Base-by-base conservation (phyloP, 805 yeast species). In the Kuraishia cidri region DNA sequence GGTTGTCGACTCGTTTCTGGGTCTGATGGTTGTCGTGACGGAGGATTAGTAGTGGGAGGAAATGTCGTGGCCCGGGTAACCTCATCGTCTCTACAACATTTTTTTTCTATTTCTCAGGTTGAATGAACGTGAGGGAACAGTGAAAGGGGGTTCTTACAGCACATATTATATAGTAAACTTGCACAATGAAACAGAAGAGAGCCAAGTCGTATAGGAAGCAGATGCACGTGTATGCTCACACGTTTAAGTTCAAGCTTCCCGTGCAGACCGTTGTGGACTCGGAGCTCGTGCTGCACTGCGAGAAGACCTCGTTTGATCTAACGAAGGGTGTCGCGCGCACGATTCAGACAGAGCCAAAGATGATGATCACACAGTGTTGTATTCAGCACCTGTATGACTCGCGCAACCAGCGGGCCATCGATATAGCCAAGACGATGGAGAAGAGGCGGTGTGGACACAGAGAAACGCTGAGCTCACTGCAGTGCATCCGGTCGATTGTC, bases 361-460 rank as follows among this genome's bases (percentile, higher is more conserved):
- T 85, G 14, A 72, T 92, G 94, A 82, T 92, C 34, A 86, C 98
- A 2, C 97, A 92, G 55, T 92, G 98, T 52, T 83, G 95, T 46
- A 85, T 92, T 69, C 86, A 86, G 50, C 80, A 83, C 13, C 61
- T 92, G 20, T 92, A 92, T 54, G 67, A 68, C 29, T 66, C 80
- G 4, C 71, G 72, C 17, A 72, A 84, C 47, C 88, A 84, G 46
- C 64, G 60, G 4, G 95, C 94, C 2, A 83, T 92, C 30, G 81
- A 72, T 20, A 46, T 79, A 23, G 97, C 95, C 6, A 92, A 87
- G 53, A 50, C 63, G 2, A 80, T 81, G 44, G 98, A 92, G 57
- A 77, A 97, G 59, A 75, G 98, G 58, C 75, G 95, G 45, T 92
- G 98, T 56, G 82, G 82, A 38, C 98, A 92, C 58, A 48, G 41